Evolutionary conservation across 106 monocot genomes (phyloP).

Genomic region (Dendrobium chrysotoxum): DNA sequence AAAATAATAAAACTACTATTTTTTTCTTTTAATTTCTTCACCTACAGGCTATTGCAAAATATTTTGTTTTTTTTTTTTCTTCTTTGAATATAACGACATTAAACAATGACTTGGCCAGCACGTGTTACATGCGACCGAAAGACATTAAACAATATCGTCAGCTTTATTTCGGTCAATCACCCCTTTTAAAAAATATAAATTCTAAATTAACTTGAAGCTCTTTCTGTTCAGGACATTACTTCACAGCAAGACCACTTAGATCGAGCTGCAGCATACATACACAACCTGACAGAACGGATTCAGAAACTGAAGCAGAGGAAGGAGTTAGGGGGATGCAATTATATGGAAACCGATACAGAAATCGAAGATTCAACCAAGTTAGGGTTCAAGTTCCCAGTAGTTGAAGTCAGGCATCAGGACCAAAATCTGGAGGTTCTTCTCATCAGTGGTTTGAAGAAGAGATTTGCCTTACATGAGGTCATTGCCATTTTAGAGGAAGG

Average conservation of each 20-base stretch:
- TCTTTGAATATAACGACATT: too few relatives aligned
- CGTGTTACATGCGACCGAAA: not conserved
- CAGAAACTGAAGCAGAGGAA: slow-evolving; percentile 33
- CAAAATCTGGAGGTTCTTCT: slow-evolving; percentile 54
- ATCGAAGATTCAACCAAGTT: not conserved
- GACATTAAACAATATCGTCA: too few relatives aligned
- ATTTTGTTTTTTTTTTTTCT: too few relatives aligned
- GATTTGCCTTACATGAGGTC: slow-evolving; percentile 35
- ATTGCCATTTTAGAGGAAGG: slow-evolving; percentile 67
- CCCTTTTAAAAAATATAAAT: not conserved
- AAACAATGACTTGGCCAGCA: not conserved
- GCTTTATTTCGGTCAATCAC: not conserved
- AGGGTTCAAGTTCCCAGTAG: slow-evolving; percentile 31
- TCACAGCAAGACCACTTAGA: slow-evolving; percentile 33
- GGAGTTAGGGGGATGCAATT: not conserved
- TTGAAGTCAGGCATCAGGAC: slow-evolving; percentile 55
- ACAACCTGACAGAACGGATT: slow-evolving; percentile 20
- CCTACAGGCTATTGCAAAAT: too few relatives aligned
- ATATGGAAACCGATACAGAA: not conserved
- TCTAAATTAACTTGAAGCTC: not conserved
- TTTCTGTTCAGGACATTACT: slow-evolving; percentile 7
- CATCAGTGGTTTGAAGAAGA: slow-evolving; percentile 26
- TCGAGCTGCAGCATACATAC: slow-evolving; percentile 34
- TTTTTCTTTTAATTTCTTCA: too few relatives aligned
- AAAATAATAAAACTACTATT: too few relatives aligned